These are phyloP conservation scores for Alternaria solani DNA, from an alignment of 2,329 filamentous ascomycete species.

Conservation along the genomic window DNA sequence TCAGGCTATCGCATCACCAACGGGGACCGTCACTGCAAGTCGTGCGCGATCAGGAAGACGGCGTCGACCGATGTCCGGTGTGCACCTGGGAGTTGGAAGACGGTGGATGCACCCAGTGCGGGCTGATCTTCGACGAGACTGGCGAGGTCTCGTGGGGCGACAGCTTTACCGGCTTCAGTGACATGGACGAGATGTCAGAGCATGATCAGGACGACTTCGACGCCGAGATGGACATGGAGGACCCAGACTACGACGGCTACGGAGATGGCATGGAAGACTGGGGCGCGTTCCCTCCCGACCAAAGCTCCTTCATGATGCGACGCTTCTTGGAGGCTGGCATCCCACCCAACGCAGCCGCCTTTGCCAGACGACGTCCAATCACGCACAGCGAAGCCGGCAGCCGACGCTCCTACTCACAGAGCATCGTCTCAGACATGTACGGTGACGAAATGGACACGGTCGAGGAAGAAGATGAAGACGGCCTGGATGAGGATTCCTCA, in stretches of 20 bases:
- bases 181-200: slow-evolving; percentile 55
- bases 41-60: slow-evolving; percentile 66
- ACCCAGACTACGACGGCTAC: slow-evolving; percentile 45
- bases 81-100: slow-evolving; percentile 72
- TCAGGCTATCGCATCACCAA: slow-evolving; percentile 49
- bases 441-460: slow-evolving; percentile 54
- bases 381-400: slow-evolving; percentile 54
- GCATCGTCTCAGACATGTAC: slow-evolving; percentile 51
- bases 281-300: slow-evolving; percentile 42
- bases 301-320: slow-evolving; percentile 46
- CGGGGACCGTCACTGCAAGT: slow-evolving; percentile 46
- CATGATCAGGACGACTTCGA: slow-evolving; percentile 53
- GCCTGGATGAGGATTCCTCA: slow-evolving; percentile 49
- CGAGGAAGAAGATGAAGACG: slow-evolving; percentile 55
- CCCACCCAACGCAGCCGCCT: slow-evolving; percentile 28
- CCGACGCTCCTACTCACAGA: slow-evolving; percentile 51
- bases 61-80: slow-evolving; percentile 67
- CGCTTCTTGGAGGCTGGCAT: slow-evolving; percentile 43
- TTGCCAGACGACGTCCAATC: slow-evolving; percentile 44
- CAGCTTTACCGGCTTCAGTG: slow-evolving; percentile 55
- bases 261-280: slow-evolving; percentile 42
- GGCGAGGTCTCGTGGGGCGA: slow-evolving; percentile 50
- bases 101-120: slow-evolving; percentile 64
- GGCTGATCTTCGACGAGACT: slow-evolving; percentile 60
- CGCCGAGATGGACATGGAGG: slow-evolving; percentile 53